Percentiles rank a stretch among this genome's conserved stretches.
Conservation (phyloP, 805 yeast species). For the Dipodascopsis uninucleata region DNA sequence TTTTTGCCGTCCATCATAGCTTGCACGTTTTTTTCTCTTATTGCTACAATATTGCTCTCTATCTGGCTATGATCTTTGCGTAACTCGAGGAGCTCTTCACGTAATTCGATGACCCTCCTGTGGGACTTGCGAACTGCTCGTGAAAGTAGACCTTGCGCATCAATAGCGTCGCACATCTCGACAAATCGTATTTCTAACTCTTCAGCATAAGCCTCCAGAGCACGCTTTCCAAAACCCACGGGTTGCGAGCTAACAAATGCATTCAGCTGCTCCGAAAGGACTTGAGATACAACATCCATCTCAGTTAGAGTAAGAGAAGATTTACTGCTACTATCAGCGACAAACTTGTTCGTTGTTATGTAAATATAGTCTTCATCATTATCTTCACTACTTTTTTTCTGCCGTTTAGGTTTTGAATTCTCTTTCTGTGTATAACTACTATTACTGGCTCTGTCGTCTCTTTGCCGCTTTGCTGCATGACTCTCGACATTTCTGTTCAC, state of each 20-base stretch:
- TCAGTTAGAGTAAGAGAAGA: slow-evolving; percentile 14
- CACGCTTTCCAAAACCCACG: slow-evolving; percentile 2
- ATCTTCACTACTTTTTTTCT: not conserved
- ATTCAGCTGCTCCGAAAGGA: slow-evolving; percentile 15
- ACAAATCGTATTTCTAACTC: slow-evolving; percentile 18
- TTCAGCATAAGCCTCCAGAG: slow-evolving; percentile 16
- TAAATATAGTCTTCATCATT: slow-evolving; percentile 1
- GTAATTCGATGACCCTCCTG: slow-evolving; percentile 2
- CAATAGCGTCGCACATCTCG: slow-evolving; percentile 20
- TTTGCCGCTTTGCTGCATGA: too few relatives aligned
- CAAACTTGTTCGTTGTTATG: slow-evolving; percentile 12
- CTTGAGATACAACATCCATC: slow-evolving; percentile 21
- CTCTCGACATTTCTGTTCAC: too few relatives aligned
- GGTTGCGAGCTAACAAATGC: slow-evolving; percentile 1
- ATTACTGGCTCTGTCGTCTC: too few relatives aligned
- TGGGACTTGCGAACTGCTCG: slow-evolving; percentile 9
- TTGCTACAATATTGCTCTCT: slow-evolving; percentile 2
- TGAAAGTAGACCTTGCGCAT: slow-evolving; percentile 10
- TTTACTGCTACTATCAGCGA: slow-evolving; percentile 3
- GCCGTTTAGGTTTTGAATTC: too few relatives aligned
- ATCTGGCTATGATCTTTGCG: slow-evolving; percentile 14
- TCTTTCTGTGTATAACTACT: not conserved
- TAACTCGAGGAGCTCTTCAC: slow-evolving; percentile 10
- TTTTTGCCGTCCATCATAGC: slow-evolving; percentile 1
- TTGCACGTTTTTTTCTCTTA: slow-evolving; percentile 9